Percentiles rank a stretch among this genome's conserved stretches.
Evolutionary conservation across 805 yeast species (phyloP).

Genomic region (Brettanomyces custersianus): DNA sequence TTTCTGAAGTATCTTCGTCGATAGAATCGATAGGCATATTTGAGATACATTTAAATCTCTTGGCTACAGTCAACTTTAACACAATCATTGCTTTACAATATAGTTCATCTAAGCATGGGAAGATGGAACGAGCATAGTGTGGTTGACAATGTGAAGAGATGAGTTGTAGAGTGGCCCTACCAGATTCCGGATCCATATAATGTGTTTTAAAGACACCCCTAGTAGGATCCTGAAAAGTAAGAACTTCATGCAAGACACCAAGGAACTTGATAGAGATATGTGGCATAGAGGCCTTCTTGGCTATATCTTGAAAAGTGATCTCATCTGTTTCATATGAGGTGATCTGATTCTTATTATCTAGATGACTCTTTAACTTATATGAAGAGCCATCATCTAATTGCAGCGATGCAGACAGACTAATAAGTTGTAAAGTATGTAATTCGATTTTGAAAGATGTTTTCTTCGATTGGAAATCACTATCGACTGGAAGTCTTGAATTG

Average conservation of each 20-base stretch:
- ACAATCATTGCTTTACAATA: conserved; percentile 42
- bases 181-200: conserved; percentile 42
- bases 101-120: conserved; percentile 66
- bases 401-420: conserved; percentile 30
- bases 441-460: conserved; percentile 17
- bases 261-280: conserved; percentile 30
- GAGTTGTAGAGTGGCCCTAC: conserved; percentile 40
- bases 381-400: conserved; percentile 7
- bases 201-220: conserved; percentile 63
- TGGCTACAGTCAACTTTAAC: conserved; percentile 38
- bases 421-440: conserved; percentile 33
- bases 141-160: conserved; percentile 73
- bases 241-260: conserved; percentile 42
- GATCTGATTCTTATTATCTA: conserved; percentile 33
- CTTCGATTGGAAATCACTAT: conserved; percentile 5
- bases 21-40: conserved; percentile 31
- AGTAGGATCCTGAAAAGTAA: conserved; percentile 48
- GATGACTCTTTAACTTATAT: conserved; percentile 12
- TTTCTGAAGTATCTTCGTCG: conserved; percentile 8
- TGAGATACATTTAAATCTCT: conserved; percentile 41
- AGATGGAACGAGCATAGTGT: conserved; percentile 47
- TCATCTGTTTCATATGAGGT: conserved; percentile 23
- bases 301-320: conserved; percentile 14
- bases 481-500: conserved; percentile 4
- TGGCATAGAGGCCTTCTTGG: neutral